Evolutionary conservation across 2,329 filamentous ascomycete species (phyloP), one percentile per base, ranked within the genome.

Genomic region (Spiromastix sp.): DNA sequence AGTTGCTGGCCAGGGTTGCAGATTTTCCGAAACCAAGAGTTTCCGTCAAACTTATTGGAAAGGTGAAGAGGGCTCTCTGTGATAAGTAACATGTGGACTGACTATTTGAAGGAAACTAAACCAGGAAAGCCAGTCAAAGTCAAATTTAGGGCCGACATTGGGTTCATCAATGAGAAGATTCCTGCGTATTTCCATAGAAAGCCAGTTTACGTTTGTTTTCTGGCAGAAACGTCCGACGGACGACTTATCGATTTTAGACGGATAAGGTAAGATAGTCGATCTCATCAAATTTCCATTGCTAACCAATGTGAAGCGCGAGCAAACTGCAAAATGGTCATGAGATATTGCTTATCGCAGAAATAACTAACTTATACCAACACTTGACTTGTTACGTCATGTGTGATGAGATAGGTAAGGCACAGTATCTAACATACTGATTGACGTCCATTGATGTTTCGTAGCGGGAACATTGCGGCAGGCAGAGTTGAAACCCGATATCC

Each of bases 301-400:
- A 16, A 10, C 15, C 11, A 20, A 13, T 7, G 20, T 63, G 66
- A 4, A 82, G 75, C 50, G 73, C 82, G 5, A 74, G 63, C 42
- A 80, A 75, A 41, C 55, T 94, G 6, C 66, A 70, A n/a, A 68
- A 66, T 4, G 71, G 70, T 0, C 72, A 79, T 16, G 70, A 77
- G 7, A 51, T 86, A 2, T 56, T 66, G 0, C 79, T 81, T 42
- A 71, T 60, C 13, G 71, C 77, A 1, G 60, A 71, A 0, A 52
- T 85, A 13, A 68, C 56, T 1, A 61, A 61, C 4, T 53, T 64
- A 0, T 69, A 72, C 12, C 72, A 80, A 38, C 60, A 68, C 3
- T 71, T 91, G 21, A 68, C 68, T 16, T 84, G 77, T 41, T 75
- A 79, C 50, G 67, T 87, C 32, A 82, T 84, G 55, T 96, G 87